Evolutionary conservation across 1,284 basidiomycete species (phyloP).

Genomic region (Sanghuangporus weigelae): DNA sequence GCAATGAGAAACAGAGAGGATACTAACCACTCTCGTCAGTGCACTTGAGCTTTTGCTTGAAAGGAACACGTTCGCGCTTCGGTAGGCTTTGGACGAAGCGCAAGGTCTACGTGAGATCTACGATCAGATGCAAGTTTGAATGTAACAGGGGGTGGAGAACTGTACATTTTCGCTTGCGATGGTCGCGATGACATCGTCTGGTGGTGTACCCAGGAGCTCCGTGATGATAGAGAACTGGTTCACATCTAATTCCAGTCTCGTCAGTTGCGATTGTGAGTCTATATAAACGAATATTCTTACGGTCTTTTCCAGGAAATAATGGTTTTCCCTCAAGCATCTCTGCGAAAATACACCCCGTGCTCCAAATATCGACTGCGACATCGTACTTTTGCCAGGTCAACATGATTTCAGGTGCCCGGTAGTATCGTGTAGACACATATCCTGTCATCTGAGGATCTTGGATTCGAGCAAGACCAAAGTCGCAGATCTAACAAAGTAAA

Average conservation of each 20-base stretch:
- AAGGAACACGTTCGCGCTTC: conserved; percentile 93
- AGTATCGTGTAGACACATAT: conserved; percentile 98
- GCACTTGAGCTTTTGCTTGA: conserved; percentile 90
- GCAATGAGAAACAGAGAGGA: not conserved
- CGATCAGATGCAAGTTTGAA: not conserved
- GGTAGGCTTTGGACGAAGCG: conserved; percentile 97
- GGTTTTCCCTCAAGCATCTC: conserved; percentile 99
- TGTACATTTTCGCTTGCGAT: conserved; percentile 96
- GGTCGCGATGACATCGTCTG: conserved; percentile 99
- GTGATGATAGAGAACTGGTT: conserved; percentile 99
- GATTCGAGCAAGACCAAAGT: conserved; percentile 95
- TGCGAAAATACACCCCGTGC: conserved; percentile 98
- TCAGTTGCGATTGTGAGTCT: not conserved
- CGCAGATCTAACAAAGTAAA: conserved; percentile 71
- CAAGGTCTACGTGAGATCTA: conserved; percentile 69
- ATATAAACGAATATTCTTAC: conserved; percentile 40
- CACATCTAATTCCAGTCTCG: conserved; percentile 61
- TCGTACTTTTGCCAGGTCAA: conserved; percentile 99
- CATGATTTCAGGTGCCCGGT: conserved; percentile 99
- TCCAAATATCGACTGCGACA: conserved; percentile 99
- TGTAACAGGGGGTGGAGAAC: conserved; percentile 13
- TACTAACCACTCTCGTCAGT: conserved; percentile 78
- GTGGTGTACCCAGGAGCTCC: conserved; percentile 94
- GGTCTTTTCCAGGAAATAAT: conserved; percentile 98
- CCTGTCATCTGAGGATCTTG: conserved; percentile 99